phyloP scores from a whole-genome alignment of 1,284 basidiomycete species.

The Bondarzewia mesenterica region DNA sequence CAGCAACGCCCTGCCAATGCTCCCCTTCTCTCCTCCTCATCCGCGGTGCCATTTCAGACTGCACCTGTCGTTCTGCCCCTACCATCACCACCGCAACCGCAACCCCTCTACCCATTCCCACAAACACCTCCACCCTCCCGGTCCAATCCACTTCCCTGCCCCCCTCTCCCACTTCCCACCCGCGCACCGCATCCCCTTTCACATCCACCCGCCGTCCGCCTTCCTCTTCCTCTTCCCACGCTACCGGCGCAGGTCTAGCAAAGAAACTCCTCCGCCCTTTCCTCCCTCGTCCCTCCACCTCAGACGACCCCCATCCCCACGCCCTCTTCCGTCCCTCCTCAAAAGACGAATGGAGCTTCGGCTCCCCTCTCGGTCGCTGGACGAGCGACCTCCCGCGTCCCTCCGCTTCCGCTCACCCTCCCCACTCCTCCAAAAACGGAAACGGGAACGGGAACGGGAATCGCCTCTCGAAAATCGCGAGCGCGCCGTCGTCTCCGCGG shows the following conservation, averaged over 20 bases:
- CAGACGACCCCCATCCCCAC: conserved; percentile 13
- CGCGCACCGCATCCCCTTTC: conserved; percentile 3
- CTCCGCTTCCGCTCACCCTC: neutral
- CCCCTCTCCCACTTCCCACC: conserved; percentile 13
- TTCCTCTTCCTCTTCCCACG: neutral
- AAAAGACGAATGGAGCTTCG: conserved; percentile 14
- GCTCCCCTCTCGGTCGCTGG: conserved; percentile 10
- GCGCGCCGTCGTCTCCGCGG: conserved; percentile 9
- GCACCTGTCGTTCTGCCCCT: conserved; percentile 6
- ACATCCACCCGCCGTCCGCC: conserved; percentile 1
- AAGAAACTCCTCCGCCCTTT: conserved; percentile 18
- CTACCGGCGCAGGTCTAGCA: conserved; percentile 13
- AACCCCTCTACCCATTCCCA: conserved; percentile 7
- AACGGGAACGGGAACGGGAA: too few relatives aligned
- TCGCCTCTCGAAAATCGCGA: neutral
- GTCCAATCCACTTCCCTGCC: conserved; percentile 7
- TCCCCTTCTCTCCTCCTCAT: conserved; percentile 7
- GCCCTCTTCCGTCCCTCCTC: conserved; percentile 22
- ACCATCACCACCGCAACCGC: conserved; percentile 8
- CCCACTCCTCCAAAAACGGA: too few relatives aligned
- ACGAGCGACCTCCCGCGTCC: conserved; percentile 1
- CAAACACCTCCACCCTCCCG: conserved; percentile 11
- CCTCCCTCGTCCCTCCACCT: conserved; percentile 9
- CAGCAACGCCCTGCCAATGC: neutral
- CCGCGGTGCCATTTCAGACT: conserved; percentile 7